Percentiles rank a stretch among this genome's conserved stretches.
Evolutionary conservation across 352 stramenopile genomes (phyloP).

Genomic region (Globisporangium paddicum): DNA sequence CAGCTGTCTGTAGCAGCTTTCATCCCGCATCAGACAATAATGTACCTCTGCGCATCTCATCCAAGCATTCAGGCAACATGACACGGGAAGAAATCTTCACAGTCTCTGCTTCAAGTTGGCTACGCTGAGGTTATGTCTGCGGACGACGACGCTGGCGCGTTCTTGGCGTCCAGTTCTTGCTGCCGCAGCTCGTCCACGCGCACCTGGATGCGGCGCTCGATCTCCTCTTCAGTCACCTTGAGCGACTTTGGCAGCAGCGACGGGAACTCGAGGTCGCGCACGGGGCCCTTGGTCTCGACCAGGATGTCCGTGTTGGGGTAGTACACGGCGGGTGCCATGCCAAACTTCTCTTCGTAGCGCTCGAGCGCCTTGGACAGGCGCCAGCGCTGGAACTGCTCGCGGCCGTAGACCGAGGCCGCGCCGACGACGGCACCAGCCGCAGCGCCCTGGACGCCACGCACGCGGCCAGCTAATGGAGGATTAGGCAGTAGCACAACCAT

Average conservation of each 20-base stretch:
- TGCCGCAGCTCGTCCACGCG: conserved; percentile 62
- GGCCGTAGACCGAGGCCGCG: conserved; percentile 52
- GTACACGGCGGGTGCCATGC: conserved; percentile 49
- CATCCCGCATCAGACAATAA: too few relatives aligned
- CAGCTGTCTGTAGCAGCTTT: too few relatives aligned
- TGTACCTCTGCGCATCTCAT: too few relatives aligned
- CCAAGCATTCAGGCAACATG: too few relatives aligned
- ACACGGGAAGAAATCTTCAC: too few relatives aligned
- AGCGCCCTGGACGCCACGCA: conserved; percentile 65
- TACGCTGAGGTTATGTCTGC: background rate
- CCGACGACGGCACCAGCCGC: conserved; percentile 54
- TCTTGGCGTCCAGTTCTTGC: conserved; percentile 15
- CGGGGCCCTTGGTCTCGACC: conserved; percentile 57
- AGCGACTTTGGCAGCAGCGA: conserved; percentile 63
- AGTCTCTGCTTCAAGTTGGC: too few relatives aligned
- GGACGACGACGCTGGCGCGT: background rate
- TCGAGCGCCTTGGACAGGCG: conserved; percentile 65
- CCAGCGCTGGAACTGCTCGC: conserved; percentile 75
- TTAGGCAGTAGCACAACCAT: background rate
- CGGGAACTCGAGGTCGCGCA: conserved; percentile 52
- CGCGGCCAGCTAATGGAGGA: conserved; percentile 41
- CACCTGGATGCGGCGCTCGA: conserved; percentile 70
- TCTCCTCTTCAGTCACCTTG: conserved; percentile 72
- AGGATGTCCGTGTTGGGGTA: conserved; percentile 57
- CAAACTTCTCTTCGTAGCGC: conserved; percentile 81